Base-by-base conservation (phyloP, 2,329 filamentous ascomycete species). In the Apiospora hydei region DNA sequence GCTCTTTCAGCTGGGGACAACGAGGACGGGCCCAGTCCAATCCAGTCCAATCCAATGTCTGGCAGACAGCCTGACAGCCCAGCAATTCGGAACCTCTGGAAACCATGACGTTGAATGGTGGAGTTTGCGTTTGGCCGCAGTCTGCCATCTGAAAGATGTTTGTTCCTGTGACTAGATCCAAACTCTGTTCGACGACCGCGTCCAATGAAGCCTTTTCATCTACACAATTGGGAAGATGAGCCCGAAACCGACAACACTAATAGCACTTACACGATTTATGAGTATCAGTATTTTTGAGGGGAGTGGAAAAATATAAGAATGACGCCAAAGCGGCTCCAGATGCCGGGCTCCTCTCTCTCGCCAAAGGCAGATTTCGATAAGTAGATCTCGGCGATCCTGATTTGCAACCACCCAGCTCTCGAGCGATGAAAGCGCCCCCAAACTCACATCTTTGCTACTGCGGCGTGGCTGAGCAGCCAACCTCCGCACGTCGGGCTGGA, bases 301-400 rank as follows among this genome's bases (percentile, higher is more conserved):
- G 53, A 34, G 26, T 7, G 38, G 7, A 26, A 34, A 3, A n/a
- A 34, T 34, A 30, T 30, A 30, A 30, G 26, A 30, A 30, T 30
- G 26, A 30, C 26, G 26, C 53, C 14, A 57, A 18, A 51, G n/a
- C 47, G 51, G 26, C 53, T 34, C 53, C 30, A 34, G 7, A 18
- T 61, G 16, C 30, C 53, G 53, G 11, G 11, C 53, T 21, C 14
- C 26, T 61, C 51, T 57, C 49, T 49, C 21, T 16, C 57, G 18
- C 34, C 57, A 6, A 41, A 64, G 41, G 34, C 34, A 41, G 8
- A 41, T 64, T 64, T 64, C 34, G 11, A 41, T 24, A 18, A 34
- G 57, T 11, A n/a, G 34, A 41, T 64, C 57, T 64, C 34, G 57
- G 41, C 34, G 57, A 64, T 64, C 57, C 34, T 64, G 57, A 64